Percentiles rank a stretch among this genome's conserved stretches.
These are phyloP conservation scores for Sarocladiaceae sp. DNA, from an alignment of 2,329 filamentous ascomycete species.

Conservation along the genomic window DNA sequence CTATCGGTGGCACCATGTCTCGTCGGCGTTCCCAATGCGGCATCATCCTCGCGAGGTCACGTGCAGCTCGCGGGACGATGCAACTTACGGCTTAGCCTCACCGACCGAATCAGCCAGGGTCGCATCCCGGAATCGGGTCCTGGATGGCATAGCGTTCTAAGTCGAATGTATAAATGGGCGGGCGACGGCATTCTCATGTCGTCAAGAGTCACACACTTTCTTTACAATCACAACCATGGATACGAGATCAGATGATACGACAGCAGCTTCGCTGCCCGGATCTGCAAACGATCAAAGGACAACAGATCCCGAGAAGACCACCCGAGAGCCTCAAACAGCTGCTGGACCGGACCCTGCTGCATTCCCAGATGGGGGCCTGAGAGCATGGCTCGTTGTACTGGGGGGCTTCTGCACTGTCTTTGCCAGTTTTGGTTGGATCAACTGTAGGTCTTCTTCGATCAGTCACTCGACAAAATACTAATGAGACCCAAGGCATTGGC, in stretches of 20 bases:
- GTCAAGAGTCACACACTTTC: not conserved
- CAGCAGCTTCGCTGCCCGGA: not conserved
- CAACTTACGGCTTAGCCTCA: not conserved
- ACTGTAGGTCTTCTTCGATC: conserved; percentile 39
- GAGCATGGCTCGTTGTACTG: conserved; percentile 25
- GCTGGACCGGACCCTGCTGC: conserved; percentile 2
- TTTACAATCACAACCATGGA: not conserved
- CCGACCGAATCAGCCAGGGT: not conserved
- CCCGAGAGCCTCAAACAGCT: not conserved
- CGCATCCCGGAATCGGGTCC: not conserved
- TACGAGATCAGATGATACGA: not conserved
- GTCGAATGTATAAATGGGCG: not conserved
- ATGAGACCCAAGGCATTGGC: conserved; percentile 12
- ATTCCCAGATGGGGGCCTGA: conserved; percentile 7
- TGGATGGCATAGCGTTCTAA: not conserved
- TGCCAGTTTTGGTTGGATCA: conserved; percentile 22
- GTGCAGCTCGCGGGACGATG: not conserved
- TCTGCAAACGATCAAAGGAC: not conserved
- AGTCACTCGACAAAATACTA: conserved; percentile 17
- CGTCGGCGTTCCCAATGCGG: not conserved
- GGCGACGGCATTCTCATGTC: not conserved
- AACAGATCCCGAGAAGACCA: not conserved
- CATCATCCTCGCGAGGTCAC: not conserved
- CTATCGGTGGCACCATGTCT: not conserved
- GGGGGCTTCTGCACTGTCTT: conserved; percentile 23